Evolutionary conservation across 2,329 filamentous ascomycete genomes (phyloP), one percentile per base, ranked within the genome.

Genomic region (Ceratocystis lukuohia): DNA sequence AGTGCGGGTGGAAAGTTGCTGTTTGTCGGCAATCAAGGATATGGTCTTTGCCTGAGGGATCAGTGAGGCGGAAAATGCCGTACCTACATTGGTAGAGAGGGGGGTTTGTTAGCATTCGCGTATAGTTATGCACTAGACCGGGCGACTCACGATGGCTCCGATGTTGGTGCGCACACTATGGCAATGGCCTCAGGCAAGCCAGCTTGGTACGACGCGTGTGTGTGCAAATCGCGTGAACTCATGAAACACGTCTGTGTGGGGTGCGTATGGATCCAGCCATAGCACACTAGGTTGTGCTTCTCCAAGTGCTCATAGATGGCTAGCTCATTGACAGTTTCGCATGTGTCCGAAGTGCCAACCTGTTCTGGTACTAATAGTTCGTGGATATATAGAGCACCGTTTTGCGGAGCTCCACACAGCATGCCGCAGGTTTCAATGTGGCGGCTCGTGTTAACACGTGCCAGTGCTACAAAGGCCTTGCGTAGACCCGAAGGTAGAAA

Each of bases 221-320:
- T 99, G 73, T 99, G 94, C 70, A 97, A 74, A 73, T 99, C 94
- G 62, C 93, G 81, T 62, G 88, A 94, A 74, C 91, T 96, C 89
- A 99, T 95, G 74, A 99, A 99, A 75, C 94, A 99, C 0, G 91
- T 95, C 77, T 99, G 94, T 0, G 88, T 91, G 0, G 94, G 94
- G 74, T 99, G 94, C 0, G 94, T 99, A 74, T 99, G 94, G 69
- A 99, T 99, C 94, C 94, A 99, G 48, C 93, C 93, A 4, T 96
- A 81, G 65, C 96, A 85, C 75, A 96, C 84, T 45, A 97, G 76
- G 68, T 95, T 89, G 72, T 96, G 84, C 4, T 80, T 81, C 71
- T 94, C 89, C 73, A 92, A 95, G 74, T 93, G 96, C 66, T 96
- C 91, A 71, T 96, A 92, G 33, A 96, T 81, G 0, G 85, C 84